Base-by-base conservation (phyloP, 805 yeast genomes). In the Schwanniomyces polymorphus region DNA sequence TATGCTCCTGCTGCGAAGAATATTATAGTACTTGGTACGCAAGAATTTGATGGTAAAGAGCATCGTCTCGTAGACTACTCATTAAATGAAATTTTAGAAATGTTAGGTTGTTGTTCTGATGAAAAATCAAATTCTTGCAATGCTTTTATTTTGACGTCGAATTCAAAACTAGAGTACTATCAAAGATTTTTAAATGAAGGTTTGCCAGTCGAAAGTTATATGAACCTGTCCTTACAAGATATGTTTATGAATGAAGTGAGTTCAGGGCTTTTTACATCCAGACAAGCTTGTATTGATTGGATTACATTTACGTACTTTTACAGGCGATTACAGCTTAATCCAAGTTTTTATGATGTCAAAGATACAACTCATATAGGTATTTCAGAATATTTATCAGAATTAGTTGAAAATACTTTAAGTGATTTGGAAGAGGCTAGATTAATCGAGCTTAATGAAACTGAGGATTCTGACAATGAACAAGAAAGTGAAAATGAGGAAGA, bases 271-370 rank as follows among this genome's bases (percentile, higher is more conserved):
- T 78, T 92, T 47, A 76, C 72, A 40, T 74, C 80, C 7, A 82
- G 87, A 59, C 97, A 91, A 57, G 94, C 87, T 54, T 88, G 96
- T 56, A 80, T 94, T 49, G 97, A 92, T 58, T 90, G 96, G 95
- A 59, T 94, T 28, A 87, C 97, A 0, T 88, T 80, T 61, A 79
- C 96, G 0, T 87, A 84, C 55, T 87, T 91, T 58, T 94, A 89
- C 65, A 75, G 95, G 52, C 74, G 98, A 43, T 62, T 94, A 17
- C 86, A 82, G 46, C 75, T 80, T 29, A 94, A 94, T 62, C 97
- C 99, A 3, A 82, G 94, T 48, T 94, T 79, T 61, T 94, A 94
- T 60, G 97, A 91, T n/a, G 78, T 89, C 7, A 72, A 72, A 35
- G 88, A 85, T 50, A 72, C 76, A 2, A 69, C 87, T 1, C 81